Evolutionary conservation across 805 yeast species (phyloP), one percentile per base, ranked within the genome.

Genomic region (Zygosaccharomyces siamensis): DNA sequence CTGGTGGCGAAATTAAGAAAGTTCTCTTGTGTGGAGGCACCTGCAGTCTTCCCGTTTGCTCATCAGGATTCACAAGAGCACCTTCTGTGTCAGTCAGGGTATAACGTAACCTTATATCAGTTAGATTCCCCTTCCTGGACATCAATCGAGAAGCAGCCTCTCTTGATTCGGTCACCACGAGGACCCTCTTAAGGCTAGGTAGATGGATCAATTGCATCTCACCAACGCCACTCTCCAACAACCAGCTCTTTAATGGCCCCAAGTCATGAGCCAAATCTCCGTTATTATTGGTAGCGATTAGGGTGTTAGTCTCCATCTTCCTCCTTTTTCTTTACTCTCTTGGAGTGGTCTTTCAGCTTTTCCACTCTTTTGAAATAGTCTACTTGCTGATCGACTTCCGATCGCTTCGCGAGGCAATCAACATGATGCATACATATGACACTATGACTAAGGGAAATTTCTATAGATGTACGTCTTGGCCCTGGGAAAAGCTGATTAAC

Each of bases 401-500:
- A 28, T 12, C 30, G 36, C 36, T 26, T 20, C 23, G 40, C 18
- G 18, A 26, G 28, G 10, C 24, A 18, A 27, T 21, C 38, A 30
- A 16, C 33, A 4, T 10, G 26, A 26, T 43, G 16, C 11, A 24
- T 11, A 28, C 30, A 33, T 21, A 33, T 43, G 35, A 12, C 35
- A 24, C 12, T 39, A 39, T 33, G 37, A 33, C 37, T 33, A 14
- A 16, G 7, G 37, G 20, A 33, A 33, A 14, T n/a, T 31, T 35
- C 48, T 57, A 69, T 31, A 71, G 56, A 39, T 66, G 66, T 8
- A 70, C 71, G 35, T 71, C 74, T 53, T 73, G 67, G 11, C 80
- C 79, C 24, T 66, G 55, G 5, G 79, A 74, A 35, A 79, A 70
- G 48, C 77, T 72, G 16, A 76, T 67, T 40, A 80, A 58, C 53